Evolutionary conservation across 2,329 filamentous ascomycete genomes (phyloP).

Genomic region (Trichoderma citrinoviride): DNA sequence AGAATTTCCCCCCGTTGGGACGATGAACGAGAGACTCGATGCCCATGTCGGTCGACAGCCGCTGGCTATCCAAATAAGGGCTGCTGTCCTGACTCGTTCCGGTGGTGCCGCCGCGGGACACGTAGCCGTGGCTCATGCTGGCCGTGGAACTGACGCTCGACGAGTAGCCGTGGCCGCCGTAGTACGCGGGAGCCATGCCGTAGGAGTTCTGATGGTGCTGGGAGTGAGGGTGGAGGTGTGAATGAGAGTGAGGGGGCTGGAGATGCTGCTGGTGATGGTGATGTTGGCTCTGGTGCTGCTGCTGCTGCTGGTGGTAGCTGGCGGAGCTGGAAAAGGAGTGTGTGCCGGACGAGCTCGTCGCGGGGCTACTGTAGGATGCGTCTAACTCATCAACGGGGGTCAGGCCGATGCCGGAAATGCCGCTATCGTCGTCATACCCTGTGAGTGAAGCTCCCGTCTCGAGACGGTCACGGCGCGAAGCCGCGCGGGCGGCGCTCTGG

Average conservation of each 20-base stretch:
- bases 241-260: background rate
- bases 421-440: conserved; percentile 68
- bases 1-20: conserved; percentile 35
- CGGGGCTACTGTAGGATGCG: conserved; percentile 55
- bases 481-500: conserved; percentile 65
- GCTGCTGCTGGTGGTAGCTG: conserved; percentile 31
- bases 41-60: conserved; percentile 59
- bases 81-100: conserved; percentile 41
- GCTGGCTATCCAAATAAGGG: conserved; percentile 47
- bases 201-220: conserved; percentile 28
- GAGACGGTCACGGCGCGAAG: conserved; percentile 62
- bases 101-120: conserved; percentile 27
- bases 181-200: conserved; percentile 28
- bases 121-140: conserved; percentile 38
- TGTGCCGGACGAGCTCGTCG: conserved; percentile 45
- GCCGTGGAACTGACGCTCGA: conserved; percentile 53
- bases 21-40: conserved; percentile 60
- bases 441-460: conserved; percentile 39
- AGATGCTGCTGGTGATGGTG: conserved; percentile 30
- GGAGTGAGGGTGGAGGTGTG: conserved; percentile 15
- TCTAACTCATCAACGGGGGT: conserved; percentile 59
- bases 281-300: conserved; percentile 29
- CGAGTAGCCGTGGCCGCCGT: conserved; percentile 47
- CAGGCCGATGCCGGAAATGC: conserved; percentile 61
- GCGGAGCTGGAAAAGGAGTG: conserved; percentile 41